phyloP scores from a whole-genome alignment of 306 rosid genomes.

The Acacia acuminata region DNA sequence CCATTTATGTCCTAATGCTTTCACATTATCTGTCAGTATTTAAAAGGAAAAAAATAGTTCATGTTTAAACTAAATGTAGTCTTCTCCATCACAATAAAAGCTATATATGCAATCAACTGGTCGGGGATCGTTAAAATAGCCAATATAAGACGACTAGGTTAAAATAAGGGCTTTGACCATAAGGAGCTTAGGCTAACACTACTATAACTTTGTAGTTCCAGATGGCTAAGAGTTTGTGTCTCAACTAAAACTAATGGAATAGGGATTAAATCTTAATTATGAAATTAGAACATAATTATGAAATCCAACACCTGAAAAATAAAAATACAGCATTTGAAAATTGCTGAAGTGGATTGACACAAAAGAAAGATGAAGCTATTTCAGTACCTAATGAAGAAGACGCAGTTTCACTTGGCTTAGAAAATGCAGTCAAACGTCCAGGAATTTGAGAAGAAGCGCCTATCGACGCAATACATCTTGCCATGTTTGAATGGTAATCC shows the following conservation, averaged over 20 bases:
- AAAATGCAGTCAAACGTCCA: background rate
- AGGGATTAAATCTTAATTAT: background rate
- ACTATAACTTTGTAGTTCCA: background rate
- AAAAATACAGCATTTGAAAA: background rate
- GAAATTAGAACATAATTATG: background rate
- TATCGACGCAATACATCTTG: background rate
- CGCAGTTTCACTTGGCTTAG: background rate
- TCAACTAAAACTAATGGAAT: background rate
- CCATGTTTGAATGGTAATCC: constrained; percentile 23
- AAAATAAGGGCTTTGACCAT: background rate
- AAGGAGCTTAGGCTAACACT: background rate
- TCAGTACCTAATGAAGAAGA: constrained; percentile 4
- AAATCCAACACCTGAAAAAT: background rate
- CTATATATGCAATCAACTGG: background rate
- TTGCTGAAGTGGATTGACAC: background rate
- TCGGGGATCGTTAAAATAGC: background rate
- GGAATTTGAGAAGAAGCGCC: background rate
- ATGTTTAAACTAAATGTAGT: no score
- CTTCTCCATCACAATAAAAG: no score
- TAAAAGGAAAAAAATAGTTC: no score
- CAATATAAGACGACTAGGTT: background rate
- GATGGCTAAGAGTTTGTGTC: background rate
- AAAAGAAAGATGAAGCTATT: background rate
- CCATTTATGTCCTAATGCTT: background rate
- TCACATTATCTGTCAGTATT: background rate